phyloP scores from a whole-genome alignment of 2,329 filamentous ascomycete species.

The Pyrenophora seminiperda region DNA sequence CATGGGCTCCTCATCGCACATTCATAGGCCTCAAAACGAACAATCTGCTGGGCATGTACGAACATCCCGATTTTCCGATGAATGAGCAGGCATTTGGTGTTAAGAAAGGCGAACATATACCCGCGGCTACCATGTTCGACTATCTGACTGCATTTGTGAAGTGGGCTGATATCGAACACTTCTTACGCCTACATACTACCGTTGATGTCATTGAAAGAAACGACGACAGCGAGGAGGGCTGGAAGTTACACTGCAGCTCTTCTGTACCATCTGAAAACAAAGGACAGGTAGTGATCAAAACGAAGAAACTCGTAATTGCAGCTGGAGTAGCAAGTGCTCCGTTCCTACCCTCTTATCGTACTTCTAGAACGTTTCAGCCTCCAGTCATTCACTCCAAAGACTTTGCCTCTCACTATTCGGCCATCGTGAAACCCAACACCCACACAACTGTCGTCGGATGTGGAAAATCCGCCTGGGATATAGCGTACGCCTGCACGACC shows the following conservation, averaged over 20 bases:
- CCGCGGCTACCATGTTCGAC: slow-evolving; percentile 59
- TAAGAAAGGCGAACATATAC: slow-evolving; percentile 62
- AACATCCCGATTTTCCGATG: slow-evolving; percentile 49
- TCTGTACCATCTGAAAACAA: neutral
- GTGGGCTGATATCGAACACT: slow-evolving; percentile 54
- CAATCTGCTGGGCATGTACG: slow-evolving; percentile 50
- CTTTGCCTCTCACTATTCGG: slow-evolving; percentile 51
- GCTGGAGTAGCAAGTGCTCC: slow-evolving; percentile 66
- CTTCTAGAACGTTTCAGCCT: slow-evolving; percentile 56
- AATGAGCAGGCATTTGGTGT: slow-evolving; percentile 42
- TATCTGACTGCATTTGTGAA: slow-evolving; percentile 56
- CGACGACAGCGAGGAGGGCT: slow-evolving; percentile 31
- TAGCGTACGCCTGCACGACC: slow-evolving; percentile 62
- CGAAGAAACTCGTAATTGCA: slow-evolving; percentile 63
- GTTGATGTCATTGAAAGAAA: slow-evolving; percentile 57
- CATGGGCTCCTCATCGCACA: slow-evolving; percentile 48
- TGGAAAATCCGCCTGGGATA: slow-evolving; percentile 68
- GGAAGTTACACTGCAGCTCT: slow-evolving; percentile 26
- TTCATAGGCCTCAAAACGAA: slow-evolving; percentile 54
- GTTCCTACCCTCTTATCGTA: slow-evolving; percentile 59
- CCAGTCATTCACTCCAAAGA: slow-evolving; percentile 65
- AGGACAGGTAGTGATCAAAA: slow-evolving; percentile 40
- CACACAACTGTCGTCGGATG: slow-evolving; percentile 61
- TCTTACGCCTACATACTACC: slow-evolving; percentile 57
- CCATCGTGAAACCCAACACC: slow-evolving; percentile 44